Evolutionary conservation across 2,329 filamentous ascomycete genomes (phyloP).

Genomic region (Fusarium nurragi): DNA sequence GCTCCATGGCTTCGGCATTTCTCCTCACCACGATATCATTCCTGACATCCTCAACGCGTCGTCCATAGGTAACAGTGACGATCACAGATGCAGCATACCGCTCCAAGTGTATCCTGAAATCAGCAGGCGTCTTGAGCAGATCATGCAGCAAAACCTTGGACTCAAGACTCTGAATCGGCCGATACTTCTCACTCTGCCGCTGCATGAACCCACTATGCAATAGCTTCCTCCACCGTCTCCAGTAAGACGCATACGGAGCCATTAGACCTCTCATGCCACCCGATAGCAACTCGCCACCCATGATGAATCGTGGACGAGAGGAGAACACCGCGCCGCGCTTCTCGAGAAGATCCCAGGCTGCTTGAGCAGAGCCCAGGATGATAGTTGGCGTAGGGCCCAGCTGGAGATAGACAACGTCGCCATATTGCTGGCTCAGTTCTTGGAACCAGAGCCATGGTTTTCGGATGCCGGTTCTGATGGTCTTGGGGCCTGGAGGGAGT

Average conservation of each 20-base stretch:
- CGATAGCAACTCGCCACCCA: conserved; percentile 55
- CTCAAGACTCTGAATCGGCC: conserved; percentile 54
- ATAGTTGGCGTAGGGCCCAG: conserved; percentile 55
- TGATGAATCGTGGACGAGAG: conserved; percentile 57
- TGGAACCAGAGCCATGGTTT: conserved; percentile 57
- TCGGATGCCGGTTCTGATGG: conserved; percentile 49
- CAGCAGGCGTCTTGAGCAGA: conserved; percentile 45
- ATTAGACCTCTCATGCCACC: conserved; percentile 55
- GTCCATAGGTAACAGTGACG: conserved; percentile 55
- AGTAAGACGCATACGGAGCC: conserved; percentile 54
- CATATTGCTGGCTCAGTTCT: conserved; percentile 50
- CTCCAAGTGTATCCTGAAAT: conserved; percentile 42
- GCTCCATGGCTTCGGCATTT: conserved; percentile 55
- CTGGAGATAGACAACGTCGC: conserved; percentile 56
- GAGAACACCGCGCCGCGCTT: conserved; percentile 56
- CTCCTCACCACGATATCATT: conserved; percentile 51
- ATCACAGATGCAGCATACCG: conserved; percentile 53
- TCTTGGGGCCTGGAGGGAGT: conserved; percentile 52
- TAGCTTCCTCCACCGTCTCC: conserved; percentile 55
- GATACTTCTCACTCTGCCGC: conserved; percentile 54
- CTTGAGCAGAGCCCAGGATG: conserved; percentile 54
- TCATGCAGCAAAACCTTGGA: conserved; percentile 53
- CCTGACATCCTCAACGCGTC: conserved; percentile 43
- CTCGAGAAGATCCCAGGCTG: conserved; percentile 56
- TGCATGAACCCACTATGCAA: conserved; percentile 57